Conservation (phyloP, 2,329 filamentous ascomycete species). For the Colletotrichum tabaci region DNA sequence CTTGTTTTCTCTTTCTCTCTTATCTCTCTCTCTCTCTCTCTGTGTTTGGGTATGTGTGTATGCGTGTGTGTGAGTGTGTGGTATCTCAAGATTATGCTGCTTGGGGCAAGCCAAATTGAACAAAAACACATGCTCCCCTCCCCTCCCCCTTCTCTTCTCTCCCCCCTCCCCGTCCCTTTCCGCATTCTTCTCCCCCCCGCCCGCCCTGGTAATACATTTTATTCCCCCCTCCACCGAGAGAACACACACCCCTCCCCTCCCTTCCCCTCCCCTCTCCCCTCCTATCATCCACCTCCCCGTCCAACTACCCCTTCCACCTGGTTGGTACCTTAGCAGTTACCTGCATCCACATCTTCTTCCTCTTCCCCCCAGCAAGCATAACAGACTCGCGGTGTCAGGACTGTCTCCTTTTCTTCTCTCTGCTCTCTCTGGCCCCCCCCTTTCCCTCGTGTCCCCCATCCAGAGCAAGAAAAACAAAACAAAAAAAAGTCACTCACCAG, state of each 20-base stretch:
- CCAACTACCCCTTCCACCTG: slow-evolving; percentile 7
- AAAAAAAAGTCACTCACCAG: slow-evolving; percentile 7
- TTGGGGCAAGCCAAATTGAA: slow-evolving; percentile 27
- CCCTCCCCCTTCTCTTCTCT: neutral
- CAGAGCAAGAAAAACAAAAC: neutral
- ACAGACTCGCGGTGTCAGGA: neutral
- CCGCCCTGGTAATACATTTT: slow-evolving; percentile 4
- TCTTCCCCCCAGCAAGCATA: neutral
- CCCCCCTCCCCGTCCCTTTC: slow-evolving; percentile 8
- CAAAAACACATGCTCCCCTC: slow-evolving; percentile 10
- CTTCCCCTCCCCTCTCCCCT: slow-evolving; percentile 2
- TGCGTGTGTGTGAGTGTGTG: too few species aligned
- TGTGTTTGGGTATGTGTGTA: too few species aligned
- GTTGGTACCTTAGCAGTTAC: slow-evolving; percentile 3
- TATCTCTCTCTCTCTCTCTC: too few species aligned
- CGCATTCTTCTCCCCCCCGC: neutral
- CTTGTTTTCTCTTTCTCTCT: neutral
- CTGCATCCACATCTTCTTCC: slow-evolving; percentile 14
- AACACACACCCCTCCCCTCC: slow-evolving; percentile 15
- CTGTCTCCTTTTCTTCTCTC: slow-evolving; percentile 1
- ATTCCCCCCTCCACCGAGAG: slow-evolving; percentile 18
- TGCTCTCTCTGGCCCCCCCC: neutral
- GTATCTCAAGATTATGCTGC: neutral
- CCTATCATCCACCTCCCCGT: neutral
- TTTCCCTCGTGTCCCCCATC: too few species aligned